A percentile compares a stretch with the other conserved stretches of the same genome.
Evolutionary conservation across 176 grass and related monocot genomes (phyloP).

Genomic region (Paspalum notatum): DNA sequence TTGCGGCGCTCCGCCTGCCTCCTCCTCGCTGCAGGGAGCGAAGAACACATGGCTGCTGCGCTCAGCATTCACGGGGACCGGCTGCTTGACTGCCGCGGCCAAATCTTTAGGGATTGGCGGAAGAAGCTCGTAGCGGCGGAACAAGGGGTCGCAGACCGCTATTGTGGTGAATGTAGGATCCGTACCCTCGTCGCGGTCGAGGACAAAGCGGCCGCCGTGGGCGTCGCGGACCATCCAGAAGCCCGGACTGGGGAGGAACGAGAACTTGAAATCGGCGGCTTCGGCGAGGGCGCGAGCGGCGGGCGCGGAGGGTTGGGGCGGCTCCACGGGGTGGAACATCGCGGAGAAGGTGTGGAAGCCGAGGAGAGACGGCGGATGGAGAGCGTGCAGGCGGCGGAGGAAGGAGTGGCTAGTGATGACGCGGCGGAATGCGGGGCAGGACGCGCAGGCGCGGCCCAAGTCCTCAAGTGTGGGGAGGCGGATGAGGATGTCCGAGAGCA

Average conservation of each 20-base stretch:
- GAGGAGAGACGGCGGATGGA: conserved; percentile 28
- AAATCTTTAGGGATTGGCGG: conserved; percentile 15
- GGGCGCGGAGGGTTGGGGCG: conserved; percentile 12
- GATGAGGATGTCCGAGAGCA: conserved; percentile 39
- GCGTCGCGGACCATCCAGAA: conserved; percentile 23
- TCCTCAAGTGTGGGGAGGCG: conserved; percentile 14
- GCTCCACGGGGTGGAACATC: not conserved
- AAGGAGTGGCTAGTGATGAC: conserved; percentile 25
- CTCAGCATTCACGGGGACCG: not conserved
- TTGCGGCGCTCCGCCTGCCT: not conserved
- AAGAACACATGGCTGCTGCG: conserved; percentile 42
- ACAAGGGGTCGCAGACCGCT: conserved; percentile 45
- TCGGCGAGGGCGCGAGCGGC: not conserved
- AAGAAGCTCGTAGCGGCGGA: conserved; percentile 1
- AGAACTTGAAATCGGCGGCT: conserved; percentile 27
- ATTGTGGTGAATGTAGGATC: not conserved
- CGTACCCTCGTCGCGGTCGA: not conserved
- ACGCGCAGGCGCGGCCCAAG: conserved; percentile 15
- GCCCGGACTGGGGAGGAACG: conserved; percentile 22
- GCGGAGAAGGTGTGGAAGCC: conserved; percentile 1
- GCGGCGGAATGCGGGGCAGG: conserved; percentile 12
- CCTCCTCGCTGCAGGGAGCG: not conserved
- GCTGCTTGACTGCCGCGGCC: conserved; percentile 3
- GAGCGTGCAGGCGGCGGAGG: conserved; percentile 36
- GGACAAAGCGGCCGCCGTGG: conserved; percentile 36